A percentile compares a stretch with the other conserved stretches of the same genome.
These are phyloP conservation scores for Picochlorum sp. DNA, from an alignment of 139 green algal genomes.

Conservation along the genomic window DNA sequence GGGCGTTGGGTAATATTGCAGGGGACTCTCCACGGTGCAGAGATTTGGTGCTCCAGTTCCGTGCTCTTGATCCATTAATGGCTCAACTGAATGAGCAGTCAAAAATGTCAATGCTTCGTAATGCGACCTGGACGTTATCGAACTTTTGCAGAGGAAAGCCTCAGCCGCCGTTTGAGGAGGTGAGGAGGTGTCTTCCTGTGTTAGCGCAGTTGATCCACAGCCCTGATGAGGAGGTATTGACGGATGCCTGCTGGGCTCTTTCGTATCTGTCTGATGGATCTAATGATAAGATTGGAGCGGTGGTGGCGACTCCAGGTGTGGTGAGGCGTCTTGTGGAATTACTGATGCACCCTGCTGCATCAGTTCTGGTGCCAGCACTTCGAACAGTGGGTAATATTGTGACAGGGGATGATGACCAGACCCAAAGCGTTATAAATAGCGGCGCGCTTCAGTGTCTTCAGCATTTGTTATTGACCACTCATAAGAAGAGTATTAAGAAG, in stretches of 20 bases:
- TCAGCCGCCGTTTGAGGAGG: constrained; percentile 56
- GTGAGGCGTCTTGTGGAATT: constrained; percentile 85
- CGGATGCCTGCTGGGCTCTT: constrained; percentile 98
- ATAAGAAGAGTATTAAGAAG: constrained; percentile 99
- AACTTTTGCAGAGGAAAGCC: constrained; percentile 99
- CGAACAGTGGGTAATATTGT: constrained; percentile 99
- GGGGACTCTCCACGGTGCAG: constrained; percentile 87
- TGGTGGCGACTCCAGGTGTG: constrained; percentile 87
- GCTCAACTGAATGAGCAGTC: constrained; percentile 79
- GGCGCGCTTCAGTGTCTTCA: constrained; percentile 88
- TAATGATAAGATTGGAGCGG: constrained; percentile 98
- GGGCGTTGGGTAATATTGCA: constrained; percentile 98
- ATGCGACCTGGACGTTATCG: constrained; percentile 99
- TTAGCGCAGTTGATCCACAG: constrained; percentile 86
- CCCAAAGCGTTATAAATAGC: constrained; percentile 97
- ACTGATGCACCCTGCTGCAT: constrained; percentile 46
- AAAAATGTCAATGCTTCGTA: constrained; percentile 97
- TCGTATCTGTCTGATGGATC: constrained; percentile 96
- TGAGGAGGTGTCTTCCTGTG: constrained; percentile 77
- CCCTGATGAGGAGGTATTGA: constrained; percentile 67
- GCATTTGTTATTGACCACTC: constrained; percentile 76
- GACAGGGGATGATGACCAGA: constrained; percentile 97
- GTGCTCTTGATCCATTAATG: constrained; percentile 85
- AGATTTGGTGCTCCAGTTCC: constrained; percentile 80
- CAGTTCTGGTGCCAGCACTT: constrained; percentile 94